Percentiles rank a stretch among this genome's conserved stretches.
phyloP scores from a whole-genome alignment of 2,329 filamentous ascomycete genomes.

The Tympanopsis confertula region DNA sequence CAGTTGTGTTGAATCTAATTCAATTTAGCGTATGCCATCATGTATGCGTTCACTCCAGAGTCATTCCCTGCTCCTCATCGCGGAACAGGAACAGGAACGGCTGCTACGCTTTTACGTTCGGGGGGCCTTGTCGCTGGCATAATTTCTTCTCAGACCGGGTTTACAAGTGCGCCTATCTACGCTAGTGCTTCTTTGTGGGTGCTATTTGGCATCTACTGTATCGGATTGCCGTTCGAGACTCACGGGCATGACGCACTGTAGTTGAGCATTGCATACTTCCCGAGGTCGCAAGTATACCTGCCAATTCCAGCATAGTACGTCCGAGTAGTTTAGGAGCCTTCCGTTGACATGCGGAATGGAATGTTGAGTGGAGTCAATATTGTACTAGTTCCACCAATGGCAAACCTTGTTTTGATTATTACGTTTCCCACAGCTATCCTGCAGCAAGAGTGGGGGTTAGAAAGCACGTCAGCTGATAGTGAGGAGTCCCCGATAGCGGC shows the following conservation, averaged over 20 bases:
- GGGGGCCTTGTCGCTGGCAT: slow-evolving; percentile 27
- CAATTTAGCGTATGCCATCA: slow-evolving; percentile 16
- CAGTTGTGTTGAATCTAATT: slow-evolving; percentile 10
- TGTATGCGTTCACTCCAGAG: slow-evolving; percentile 39
- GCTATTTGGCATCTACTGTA: slow-evolving; percentile 23
- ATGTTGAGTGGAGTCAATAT: no score
- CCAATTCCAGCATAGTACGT: no score
- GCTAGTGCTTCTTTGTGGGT: slow-evolving; percentile 31
- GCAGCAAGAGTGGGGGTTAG: no score
- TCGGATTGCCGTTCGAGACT: slow-evolving; percentile 31
- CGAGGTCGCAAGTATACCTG: no score
- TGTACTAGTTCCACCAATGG: no score
- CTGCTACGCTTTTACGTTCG: slow-evolving; percentile 22
- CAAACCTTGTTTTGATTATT: no score
- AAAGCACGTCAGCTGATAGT: no score
- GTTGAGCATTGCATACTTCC: no score
- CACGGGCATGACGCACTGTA: slow-evolving; percentile 21
- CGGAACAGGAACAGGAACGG: slow-evolving; percentile 37
- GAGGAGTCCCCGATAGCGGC: no score
- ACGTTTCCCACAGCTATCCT: no score
- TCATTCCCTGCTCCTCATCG: slow-evolving; percentile 42
- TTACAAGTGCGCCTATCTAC: slow-evolving; percentile 29
- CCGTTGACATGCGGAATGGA: no score
- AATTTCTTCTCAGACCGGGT: slow-evolving; percentile 27
- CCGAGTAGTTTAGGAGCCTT: no score